Evolutionary conservation across 2,329 filamentous ascomycete genomes (phyloP).

Genomic region (Sporothrix dimorphospora): DNA sequence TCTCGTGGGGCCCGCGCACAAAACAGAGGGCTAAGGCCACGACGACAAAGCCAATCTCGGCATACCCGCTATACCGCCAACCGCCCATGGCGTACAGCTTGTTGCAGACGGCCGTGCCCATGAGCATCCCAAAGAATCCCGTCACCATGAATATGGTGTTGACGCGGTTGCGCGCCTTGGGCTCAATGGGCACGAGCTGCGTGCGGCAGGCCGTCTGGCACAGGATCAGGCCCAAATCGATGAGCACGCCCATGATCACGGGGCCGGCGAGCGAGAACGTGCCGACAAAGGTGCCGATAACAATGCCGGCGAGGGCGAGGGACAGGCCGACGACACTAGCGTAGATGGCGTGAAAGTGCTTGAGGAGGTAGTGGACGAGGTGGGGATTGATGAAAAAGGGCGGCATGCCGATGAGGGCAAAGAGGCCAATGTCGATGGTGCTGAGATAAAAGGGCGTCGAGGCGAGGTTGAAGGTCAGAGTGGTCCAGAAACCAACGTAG

Average conservation of each 20-base stretch:
- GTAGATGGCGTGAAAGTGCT: constrained; percentile 24
- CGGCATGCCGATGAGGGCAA: constrained; percentile 70
- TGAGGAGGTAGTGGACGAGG: constrained; percentile 28
- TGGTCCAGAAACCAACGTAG: constrained; percentile 58
- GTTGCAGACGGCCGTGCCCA: constrained; percentile 35
- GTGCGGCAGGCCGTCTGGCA: constrained; percentile 31
- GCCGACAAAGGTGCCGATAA: constrained; percentile 32
- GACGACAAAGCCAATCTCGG: constrained; percentile 30
- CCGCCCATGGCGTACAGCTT: constrained; percentile 32
- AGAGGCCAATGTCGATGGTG: constrained; percentile 71
- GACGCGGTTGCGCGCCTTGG: constrained; percentile 33
- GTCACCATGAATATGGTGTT: constrained; percentile 33
- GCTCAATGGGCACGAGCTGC: constrained; percentile 29
- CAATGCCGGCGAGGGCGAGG: constrained; percentile 27
- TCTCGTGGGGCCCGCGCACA: constrained; percentile 45
- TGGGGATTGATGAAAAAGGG: constrained; percentile 32
- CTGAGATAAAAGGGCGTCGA: constrained; percentile 66
- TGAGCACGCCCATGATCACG: constrained; percentile 29
- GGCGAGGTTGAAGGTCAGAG: constrained; percentile 73
- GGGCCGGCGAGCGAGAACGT: constrained; percentile 32
- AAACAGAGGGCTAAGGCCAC: constrained; percentile 32
- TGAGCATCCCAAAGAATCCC: constrained; percentile 31
- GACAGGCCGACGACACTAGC: constrained; percentile 27
- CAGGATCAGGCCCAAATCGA: constrained; percentile 31
- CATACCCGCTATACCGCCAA: constrained; percentile 28